phyloP scores from a whole-genome alignment of 805 yeast species.

The Metschnikowia shivogae region DNA sequence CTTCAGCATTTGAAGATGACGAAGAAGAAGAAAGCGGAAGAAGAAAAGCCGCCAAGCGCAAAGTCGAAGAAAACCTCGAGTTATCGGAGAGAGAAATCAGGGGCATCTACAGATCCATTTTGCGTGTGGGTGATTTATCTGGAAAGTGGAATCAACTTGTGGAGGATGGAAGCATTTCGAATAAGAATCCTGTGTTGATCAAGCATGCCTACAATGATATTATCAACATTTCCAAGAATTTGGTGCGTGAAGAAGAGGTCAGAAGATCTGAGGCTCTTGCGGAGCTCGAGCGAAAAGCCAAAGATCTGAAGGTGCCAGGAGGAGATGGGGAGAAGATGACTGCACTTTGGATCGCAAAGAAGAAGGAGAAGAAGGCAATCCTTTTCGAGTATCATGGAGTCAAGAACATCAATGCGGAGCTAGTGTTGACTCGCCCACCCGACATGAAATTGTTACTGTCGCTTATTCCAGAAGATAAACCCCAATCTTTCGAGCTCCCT shows the following conservation, averaged over 20 bases:
- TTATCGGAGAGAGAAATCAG: conserved; percentile 85
- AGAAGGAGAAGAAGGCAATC: conserved; percentile 85
- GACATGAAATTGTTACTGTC: conserved; percentile 69
- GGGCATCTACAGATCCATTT: conserved; percentile 75
- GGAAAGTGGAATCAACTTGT: conserved; percentile 79
- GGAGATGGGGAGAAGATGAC: conserved; percentile 43
- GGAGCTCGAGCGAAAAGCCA: conserved; percentile 57
- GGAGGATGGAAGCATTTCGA: conserved; percentile 84
- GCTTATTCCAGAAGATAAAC: conserved; percentile 50
- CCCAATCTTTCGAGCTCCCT: conserved; percentile 56
- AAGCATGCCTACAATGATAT: conserved; percentile 75
- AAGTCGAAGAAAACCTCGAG: conserved; percentile 39
- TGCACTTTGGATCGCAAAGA: conserved; percentile 56
- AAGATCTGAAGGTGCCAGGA: conserved; percentile 44
- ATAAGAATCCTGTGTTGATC: conserved; percentile 75
- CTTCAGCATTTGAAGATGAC: conserved; percentile 39
- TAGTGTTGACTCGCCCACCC: conserved; percentile 75
- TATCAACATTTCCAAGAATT: conserved; percentile 53
- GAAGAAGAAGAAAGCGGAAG: conserved; percentile 31
- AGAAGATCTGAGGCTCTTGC: conserved; percentile 53
- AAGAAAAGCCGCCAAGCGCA: conserved; percentile 25
- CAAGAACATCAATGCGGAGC: conserved; percentile 86
- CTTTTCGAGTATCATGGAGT: conserved; percentile 86
- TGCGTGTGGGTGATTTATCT: conserved; percentile 75
- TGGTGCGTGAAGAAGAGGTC: conserved; percentile 61